Conservation (phyloP, 306 rosid genomes). For the Coriaria nepalensis region DNA sequence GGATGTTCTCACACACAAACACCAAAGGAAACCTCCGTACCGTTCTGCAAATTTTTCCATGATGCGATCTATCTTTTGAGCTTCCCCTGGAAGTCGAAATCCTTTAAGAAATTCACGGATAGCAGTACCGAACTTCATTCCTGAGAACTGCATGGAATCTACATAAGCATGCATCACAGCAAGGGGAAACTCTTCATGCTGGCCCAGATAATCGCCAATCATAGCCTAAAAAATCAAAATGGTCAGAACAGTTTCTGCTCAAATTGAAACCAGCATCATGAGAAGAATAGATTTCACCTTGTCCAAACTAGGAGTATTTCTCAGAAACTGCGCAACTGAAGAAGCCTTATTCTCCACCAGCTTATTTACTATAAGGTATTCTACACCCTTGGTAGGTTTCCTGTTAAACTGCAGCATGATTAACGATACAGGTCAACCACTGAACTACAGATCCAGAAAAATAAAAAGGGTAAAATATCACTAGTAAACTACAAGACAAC, state of each 20-base stretch:
- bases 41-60: conserved; percentile 99
- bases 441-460: conserved; percentile 13
- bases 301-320: conserved; percentile 67
- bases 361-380: conserved; percentile 69
- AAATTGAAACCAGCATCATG: conserved; percentile 11
- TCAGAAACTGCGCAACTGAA: conserved; percentile 88
- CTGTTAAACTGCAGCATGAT: conserved; percentile 79
- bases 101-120: conserved; percentile 98
- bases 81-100: conserved; percentile 96
- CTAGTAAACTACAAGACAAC: conserved; percentile 1
- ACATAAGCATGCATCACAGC: conserved; percentile 97
- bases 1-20: conserved; percentile 1
- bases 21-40: conserved; percentile 23
- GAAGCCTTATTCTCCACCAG: conserved; percentile 75
- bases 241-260: conserved; percentile 15
- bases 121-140: conserved; percentile 83
- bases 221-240: conserved; percentile 53
- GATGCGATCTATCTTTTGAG: conserved; percentile 97
- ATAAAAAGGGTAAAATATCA: conserved; percentile 10
- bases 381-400: conserved; percentile 74
- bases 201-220: conserved; percentile 96
- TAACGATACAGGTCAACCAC: conserved; percentile 35
- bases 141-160: conserved; percentile 80
- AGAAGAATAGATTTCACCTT: conserved; percentile 47
- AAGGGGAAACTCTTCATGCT: conserved; percentile 97